Evolutionary conservation across 225 moss, liverwort and hornwort genomes (phyloP).

Genomic region (Asterella californica): DNA sequence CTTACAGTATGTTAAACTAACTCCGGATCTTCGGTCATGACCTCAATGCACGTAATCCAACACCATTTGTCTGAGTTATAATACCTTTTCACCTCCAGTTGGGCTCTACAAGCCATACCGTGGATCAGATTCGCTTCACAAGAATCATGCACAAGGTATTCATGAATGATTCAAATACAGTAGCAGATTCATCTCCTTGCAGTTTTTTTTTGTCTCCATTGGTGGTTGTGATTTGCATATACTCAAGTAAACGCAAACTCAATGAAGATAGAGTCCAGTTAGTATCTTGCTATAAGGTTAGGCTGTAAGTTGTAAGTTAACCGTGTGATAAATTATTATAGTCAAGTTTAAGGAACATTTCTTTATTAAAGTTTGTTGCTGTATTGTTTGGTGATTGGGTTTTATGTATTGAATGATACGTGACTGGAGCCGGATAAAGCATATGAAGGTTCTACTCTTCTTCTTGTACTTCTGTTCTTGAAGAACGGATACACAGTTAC

Average conservation of each 20-base stretch:
- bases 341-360: not conserved
- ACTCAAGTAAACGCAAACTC: not conserved
- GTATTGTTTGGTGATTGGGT: not conserved
- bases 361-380: not conserved
- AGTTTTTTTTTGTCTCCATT: no score
- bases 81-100: not conserved
- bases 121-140: not conserved
- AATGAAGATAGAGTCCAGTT: not conserved
- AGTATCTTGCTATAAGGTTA: not conserved
- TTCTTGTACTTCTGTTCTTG: no score
- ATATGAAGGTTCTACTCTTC: no score
- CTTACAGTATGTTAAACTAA: not conserved
- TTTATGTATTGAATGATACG: not conserved
- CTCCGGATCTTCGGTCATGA: not conserved
- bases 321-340: not conserved
- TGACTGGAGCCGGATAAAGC: no score
- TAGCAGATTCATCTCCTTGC: no score
- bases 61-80: not conserved
- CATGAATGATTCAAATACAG: no score
- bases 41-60: not conserved
- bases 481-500: no score
- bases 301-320: not conserved
- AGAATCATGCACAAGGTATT: not conserved
- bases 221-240: no score
- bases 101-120: not conserved